Percentiles rank a stretch among this genome's conserved stretches.
phyloP scores from a whole-genome alignment of 2,329 filamentous ascomycete species.

The Trichoderma brevicompactum region DNA sequence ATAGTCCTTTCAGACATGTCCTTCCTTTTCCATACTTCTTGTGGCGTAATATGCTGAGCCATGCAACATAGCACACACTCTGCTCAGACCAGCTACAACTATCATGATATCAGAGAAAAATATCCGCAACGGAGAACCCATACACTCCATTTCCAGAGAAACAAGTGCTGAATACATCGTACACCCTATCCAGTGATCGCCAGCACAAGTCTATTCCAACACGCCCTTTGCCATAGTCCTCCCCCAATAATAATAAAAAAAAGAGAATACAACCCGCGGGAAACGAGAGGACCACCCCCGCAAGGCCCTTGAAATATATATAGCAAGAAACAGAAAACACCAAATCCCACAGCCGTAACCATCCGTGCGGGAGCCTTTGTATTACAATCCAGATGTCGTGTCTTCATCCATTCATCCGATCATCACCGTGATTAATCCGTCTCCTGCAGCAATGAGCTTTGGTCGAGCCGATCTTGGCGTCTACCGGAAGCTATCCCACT shows the following conservation, averaged over 20 bases:
- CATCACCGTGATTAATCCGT: constrained; percentile 37
- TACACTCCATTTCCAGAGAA: constrained; percentile 12
- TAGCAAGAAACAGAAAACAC: constrained; percentile 23
- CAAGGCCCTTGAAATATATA: constrained; percentile 19
- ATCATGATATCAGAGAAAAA: constrained; percentile 20
- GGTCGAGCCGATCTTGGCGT: not conserved
- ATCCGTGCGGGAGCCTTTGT: constrained; percentile 14
- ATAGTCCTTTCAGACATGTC: not conserved
- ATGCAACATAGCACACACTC: constrained; percentile 1
- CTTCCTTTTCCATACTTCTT: not conserved
- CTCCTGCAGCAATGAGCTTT: constrained; percentile 33
- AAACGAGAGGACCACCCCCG: not conserved
- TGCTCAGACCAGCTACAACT: constrained; percentile 4
- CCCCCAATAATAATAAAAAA: not conserved
- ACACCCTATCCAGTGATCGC: constrained; percentile 27
- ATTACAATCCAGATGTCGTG: constrained; percentile 36
- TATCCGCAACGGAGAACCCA: not conserved
- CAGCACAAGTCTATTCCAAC: constrained; percentile 28
- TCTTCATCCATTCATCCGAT: constrained; percentile 42
- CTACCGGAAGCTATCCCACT: not conserved
- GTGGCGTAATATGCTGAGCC: not conserved
- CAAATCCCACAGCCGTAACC: constrained; percentile 6
- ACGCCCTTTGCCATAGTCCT: constrained; percentile 22
- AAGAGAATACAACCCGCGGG: constrained; percentile 16
- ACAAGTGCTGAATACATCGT: constrained; percentile 17